Conservation (phyloP, 805 yeast genomes). For the Candida hungchunana region DNA sequence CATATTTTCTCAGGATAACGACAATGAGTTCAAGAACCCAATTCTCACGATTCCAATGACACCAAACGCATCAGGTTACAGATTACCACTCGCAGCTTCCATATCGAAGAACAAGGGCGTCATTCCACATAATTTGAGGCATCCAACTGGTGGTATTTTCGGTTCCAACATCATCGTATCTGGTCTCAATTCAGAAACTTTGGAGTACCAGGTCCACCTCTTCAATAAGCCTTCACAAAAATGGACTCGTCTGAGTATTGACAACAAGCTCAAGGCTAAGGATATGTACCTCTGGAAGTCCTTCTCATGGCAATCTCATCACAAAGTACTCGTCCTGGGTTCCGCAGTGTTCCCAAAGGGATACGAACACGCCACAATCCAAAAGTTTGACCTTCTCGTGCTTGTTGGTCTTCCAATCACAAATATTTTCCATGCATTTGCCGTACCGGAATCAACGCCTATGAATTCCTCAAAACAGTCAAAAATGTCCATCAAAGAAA, state of each 20-base stretch:
- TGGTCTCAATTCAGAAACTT: constrained; percentile 50
- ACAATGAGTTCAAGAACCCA: constrained; percentile 22
- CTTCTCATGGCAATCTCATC: constrained; percentile 75
- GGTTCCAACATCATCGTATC: constrained; percentile 62
- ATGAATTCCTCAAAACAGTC: too few relatives aligned
- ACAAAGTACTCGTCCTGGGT: constrained; percentile 62
- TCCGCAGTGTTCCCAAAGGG: constrained; percentile 23
- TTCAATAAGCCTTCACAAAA: constrained; percentile 51
- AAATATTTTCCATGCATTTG: constrained; percentile 33
- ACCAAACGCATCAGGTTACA: constrained; percentile 29
- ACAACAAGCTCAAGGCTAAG: constrained; percentile 36
- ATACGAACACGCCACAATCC: constrained; percentile 33
- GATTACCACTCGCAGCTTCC: constrained; percentile 26
- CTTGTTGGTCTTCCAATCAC: constrained; percentile 54
- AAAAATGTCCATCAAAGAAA: constrained; percentile 15
- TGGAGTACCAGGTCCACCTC: constrained; percentile 41
- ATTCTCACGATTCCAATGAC: constrained; percentile 31
- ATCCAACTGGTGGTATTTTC: constrained; percentile 59
- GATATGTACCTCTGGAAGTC: constrained; percentile 64
- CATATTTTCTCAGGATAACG: constrained; percentile 15
- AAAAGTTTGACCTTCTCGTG: constrained; percentile 40
- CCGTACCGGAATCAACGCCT: not conserved
- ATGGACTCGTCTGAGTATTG: constrained; percentile 61
- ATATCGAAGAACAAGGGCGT: constrained; percentile 22
- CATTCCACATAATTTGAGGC: constrained; percentile 44